Evolutionary conservation across 768 basidiomycete species (phyloP).

Genomic region (Rubroboletus pulcherrimus): DNA sequence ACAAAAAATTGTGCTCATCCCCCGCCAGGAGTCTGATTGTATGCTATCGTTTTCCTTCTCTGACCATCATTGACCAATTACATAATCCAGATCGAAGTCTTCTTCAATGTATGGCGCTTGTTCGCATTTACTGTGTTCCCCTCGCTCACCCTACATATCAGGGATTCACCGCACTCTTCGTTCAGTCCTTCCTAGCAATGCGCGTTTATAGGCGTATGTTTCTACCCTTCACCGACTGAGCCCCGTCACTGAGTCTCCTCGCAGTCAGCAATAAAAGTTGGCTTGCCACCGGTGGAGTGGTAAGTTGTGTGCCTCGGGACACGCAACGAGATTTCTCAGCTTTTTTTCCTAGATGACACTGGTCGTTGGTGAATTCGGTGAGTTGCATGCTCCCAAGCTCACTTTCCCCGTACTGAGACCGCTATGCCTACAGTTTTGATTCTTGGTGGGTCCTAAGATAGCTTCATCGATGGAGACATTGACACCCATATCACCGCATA

Average conservation of each 20-base stretch:
- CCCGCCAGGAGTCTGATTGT: slow-evolving; percentile 26
- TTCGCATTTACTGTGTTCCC: not conserved
- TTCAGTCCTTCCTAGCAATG: slow-evolving; percentile 54
- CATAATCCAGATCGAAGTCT: slow-evolving; percentile 42
- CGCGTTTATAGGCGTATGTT: slow-evolving; percentile 50
- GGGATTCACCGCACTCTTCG: slow-evolving; percentile 50
- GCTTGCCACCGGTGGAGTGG: slow-evolving; percentile 38
- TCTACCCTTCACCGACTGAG: not conserved
- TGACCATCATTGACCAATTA: not conserved
- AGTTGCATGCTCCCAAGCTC: not conserved
- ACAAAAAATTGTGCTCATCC: not conserved
- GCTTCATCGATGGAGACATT: not conserved
- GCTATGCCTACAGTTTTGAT: slow-evolving; percentile 26
- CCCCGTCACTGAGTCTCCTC: slow-evolving; percentile 8
- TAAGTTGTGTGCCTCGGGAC: slow-evolving; percentile 1
- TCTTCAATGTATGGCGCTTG: slow-evolving; percentile 43
- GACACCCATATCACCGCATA: slow-evolving; percentile 12
- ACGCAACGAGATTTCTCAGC: not conserved
- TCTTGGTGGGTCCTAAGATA: slow-evolving; percentile 28
- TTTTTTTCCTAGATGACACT: slow-evolving; percentile 22
- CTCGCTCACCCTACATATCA: slow-evolving; percentile 4
- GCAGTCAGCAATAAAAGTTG: slow-evolving; percentile 51
- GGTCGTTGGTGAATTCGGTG: slow-evolving; percentile 42
- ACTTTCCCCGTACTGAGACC: slow-evolving; percentile 4
- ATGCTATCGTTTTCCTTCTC: not conserved